Evolutionary conservation across 768 basidiomycete species (phyloP).

Genomic region (Mycena maculata): DNA sequence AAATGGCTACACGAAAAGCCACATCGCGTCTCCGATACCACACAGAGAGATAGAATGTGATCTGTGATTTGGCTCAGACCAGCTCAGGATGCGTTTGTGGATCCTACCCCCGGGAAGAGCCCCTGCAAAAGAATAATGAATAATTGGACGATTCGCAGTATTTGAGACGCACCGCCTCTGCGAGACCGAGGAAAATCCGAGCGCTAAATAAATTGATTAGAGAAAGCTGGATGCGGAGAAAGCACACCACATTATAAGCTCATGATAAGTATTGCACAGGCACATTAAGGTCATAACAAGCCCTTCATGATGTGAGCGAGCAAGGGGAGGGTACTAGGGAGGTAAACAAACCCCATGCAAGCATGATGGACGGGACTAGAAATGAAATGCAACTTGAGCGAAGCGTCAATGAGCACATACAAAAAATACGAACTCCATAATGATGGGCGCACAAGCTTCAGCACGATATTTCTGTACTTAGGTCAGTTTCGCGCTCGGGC

Average conservation of each 20-base stretch:
- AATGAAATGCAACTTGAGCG: not conserved
- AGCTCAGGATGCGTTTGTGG: not conserved
- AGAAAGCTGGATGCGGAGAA: not conserved
- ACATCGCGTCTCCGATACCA: slow-evolving; percentile 74
- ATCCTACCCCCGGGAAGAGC: slow-evolving; percentile 51
- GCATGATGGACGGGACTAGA: slow-evolving; percentile 41
- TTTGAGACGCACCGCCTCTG: slow-evolving; percentile 41
- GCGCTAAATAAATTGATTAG: slow-evolving; percentile 38
- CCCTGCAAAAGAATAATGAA: slow-evolving; percentile 29
- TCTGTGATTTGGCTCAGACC: slow-evolving; percentile 34
- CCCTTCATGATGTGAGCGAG: slow-evolving; percentile 22
- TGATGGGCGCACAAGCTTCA: slow-evolving; percentile 43
- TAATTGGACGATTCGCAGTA: too few relatives aligned
- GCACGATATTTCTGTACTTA: slow-evolving; percentile 36
- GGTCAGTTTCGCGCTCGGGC: not conserved
- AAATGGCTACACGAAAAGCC: slow-evolving; percentile 40
- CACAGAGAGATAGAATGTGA: slow-evolving; percentile 61
- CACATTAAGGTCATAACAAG: slow-evolving; percentile 46
- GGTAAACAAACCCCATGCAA: slow-evolving; percentile 39
- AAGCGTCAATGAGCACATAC: not conserved
- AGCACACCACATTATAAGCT: slow-evolving; percentile 35
- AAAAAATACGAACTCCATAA: slow-evolving; percentile 40
- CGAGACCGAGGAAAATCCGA: slow-evolving; percentile 53
- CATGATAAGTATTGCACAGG: slow-evolving; percentile 39
- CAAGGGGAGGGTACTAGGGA: not conserved